Percentiles rank a stretch among this genome's conserved stretches.
phyloP scores from a whole-genome alignment of 495 filamentous ascomycete species.

The Antarctomyces pellizariae region DNA sequence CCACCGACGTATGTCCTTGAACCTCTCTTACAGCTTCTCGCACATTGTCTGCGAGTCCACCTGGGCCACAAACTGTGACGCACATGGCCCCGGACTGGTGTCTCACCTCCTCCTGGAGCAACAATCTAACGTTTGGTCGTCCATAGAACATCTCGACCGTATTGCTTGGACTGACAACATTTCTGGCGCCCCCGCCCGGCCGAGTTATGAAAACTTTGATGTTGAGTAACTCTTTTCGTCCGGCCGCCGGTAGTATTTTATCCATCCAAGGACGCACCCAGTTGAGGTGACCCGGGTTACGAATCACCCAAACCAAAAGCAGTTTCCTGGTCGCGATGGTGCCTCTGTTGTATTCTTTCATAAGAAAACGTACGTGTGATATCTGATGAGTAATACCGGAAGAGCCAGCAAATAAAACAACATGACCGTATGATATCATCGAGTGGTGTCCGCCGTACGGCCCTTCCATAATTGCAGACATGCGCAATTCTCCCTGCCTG shows the following conservation, averaged over 20 bases:
- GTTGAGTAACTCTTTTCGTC: conserved; percentile 51
- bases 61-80: conserved; percentile 78
- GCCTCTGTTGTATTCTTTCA: conserved; percentile 45
- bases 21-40: conserved; percentile 43
- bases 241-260: conserved; percentile 51
- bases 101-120: conserved; percentile 54
- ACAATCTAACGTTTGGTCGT: conserved; percentile 53
- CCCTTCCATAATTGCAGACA: conserved; percentile 44
- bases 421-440: conserved; percentile 75
- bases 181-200: conserved; percentile 44
- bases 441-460: conserved; percentile 68
- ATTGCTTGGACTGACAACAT: conserved; percentile 41
- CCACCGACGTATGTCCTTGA: conserved; percentile 38
- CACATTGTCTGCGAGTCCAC: conserved; percentile 64
- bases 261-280: conserved; percentile 95
- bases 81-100: conserved; percentile 67
- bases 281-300: conserved; percentile 64
- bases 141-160: conserved; percentile 74
- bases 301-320: conserved; percentile 76
- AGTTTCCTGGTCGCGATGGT: conserved; percentile 60
- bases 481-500: conserved; percentile 9
- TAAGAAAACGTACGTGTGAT: conserved; percentile 62
- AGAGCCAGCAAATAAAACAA: conserved; percentile 74
- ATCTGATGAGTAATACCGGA: conserved; percentile 90
- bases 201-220: conserved; percentile 77